phyloP scores from a whole-genome alignment of 1,139 yeast species.

The Tardiomyces blankii region DNA sequence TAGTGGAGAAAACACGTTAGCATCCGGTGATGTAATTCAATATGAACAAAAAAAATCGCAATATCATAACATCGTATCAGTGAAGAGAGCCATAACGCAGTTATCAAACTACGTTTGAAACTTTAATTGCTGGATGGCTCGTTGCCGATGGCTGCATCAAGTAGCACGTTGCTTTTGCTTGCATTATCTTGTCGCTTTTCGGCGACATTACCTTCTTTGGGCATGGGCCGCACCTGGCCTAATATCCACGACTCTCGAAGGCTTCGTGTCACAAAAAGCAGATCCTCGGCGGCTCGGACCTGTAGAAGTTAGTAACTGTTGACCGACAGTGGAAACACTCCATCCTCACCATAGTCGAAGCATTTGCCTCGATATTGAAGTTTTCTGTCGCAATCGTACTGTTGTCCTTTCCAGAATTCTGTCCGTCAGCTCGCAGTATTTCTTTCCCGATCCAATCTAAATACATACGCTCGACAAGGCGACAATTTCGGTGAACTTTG shows the following conservation, averaged over 20 bases:
- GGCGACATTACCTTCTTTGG: neutral
- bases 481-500: conserved; percentile 20
- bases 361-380: conserved; percentile 24
- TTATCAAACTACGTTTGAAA: neutral
- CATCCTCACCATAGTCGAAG: conserved; percentile 18
- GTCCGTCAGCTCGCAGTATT: neutral
- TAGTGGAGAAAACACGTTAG: neutral
- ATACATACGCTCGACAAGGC: conserved; percentile 17
- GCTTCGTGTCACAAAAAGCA: conserved; percentile 28
- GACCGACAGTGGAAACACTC: neutral
- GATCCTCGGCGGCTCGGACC: conserved; percentile 30
- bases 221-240: conserved; percentile 24
- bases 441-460: neutral
- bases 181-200: neutral
- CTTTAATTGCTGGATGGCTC: neutral
- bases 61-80: neutral
- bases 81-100: too few relatives aligned
- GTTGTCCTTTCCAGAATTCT: conserved; percentile 14
- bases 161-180: neutral
- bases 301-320: neutral
- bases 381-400: conserved; percentile 23
- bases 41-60: neutral
- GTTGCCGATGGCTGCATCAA: neutral
- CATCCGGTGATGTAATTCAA: neutral
- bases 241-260: conserved; percentile 33